Evolutionary conservation across 371 early-diverging fungal genomes (phyloP).

Genomic region (Mortierella sp.): DNA sequence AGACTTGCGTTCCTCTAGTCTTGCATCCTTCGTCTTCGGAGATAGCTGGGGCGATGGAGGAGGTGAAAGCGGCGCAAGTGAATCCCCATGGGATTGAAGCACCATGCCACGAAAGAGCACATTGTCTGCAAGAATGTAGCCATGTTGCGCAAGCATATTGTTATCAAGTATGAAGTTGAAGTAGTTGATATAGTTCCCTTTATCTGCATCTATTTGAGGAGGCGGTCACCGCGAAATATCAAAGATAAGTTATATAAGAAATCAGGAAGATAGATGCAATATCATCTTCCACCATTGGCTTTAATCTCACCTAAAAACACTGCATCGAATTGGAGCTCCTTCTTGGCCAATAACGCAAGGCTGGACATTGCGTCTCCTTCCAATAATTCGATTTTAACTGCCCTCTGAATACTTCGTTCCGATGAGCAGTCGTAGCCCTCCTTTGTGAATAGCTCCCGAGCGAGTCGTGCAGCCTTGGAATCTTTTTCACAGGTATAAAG

Average conservation of each 20-base stretch:
- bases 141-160: conserved; percentile 61
- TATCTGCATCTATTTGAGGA: conserved; percentile 69
- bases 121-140: conserved; percentile 72
- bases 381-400: conserved; percentile 33
- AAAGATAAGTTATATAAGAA: background rate
- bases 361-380: conserved; percentile 46
- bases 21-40: background rate
- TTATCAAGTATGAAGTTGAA: conserved; percentile 64
- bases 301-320: conserved; percentile 66
- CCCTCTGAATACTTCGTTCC: conserved; percentile 10
- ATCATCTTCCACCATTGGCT: too few relatives aligned
- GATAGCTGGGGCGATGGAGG: conserved; percentile 7
- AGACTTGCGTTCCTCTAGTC: conserved; percentile 1
- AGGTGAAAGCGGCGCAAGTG: background rate
- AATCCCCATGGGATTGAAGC: conserved; percentile 10
- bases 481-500: conserved; percentile 66
- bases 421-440: conserved; percentile 10
- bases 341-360: conserved; percentile 36
- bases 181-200: conserved; percentile 67
- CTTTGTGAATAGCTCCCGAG: conserved; percentile 54
- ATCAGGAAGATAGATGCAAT: too few relatives aligned
- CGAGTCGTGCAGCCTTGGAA: conserved; percentile 54
- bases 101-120: conserved; percentile 53
- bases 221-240: too few relatives aligned
- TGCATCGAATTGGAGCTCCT: conserved; percentile 59